Percentiles rank a stretch among this genome's conserved stretches.
Evolutionary conservation across 2,329 filamentous ascomycete genomes (phyloP).

Genomic region (Fusarium sp.): DNA sequence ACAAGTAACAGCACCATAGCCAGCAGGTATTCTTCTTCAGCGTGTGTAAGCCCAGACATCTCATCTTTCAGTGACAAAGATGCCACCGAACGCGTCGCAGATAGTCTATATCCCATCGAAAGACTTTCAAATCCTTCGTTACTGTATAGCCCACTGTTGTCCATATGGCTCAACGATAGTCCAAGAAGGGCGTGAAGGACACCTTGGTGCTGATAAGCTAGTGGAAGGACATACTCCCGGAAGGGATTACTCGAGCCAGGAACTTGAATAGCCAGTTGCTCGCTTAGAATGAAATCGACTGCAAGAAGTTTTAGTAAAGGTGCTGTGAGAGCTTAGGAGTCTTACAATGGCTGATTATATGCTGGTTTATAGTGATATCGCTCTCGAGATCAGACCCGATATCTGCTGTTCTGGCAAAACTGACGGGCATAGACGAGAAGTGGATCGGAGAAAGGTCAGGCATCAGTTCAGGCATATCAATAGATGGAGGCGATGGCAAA

Average conservation of each 20-base stretch:
- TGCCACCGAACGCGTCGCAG: constrained; percentile 38
- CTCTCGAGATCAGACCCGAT: neutral
- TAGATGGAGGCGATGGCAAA: neutral
- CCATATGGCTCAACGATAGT: constrained; percentile 43
- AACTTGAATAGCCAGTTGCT: constrained; percentile 34
- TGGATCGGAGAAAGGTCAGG: accelerated
- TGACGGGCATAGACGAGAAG: neutral
- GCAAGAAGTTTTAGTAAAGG: neutral
- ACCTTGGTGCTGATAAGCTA: constrained; percentile 41
- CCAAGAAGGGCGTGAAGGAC: constrained; percentile 46
- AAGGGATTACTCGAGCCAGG: constrained; percentile 41
- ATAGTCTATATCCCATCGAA: constrained; percentile 39
- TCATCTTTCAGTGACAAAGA: constrained; percentile 36
- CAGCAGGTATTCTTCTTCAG: constrained; percentile 41
- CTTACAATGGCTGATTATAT: constrained; percentile 28
- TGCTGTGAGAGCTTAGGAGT: accelerated
- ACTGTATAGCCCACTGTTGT: constrained; percentile 20
- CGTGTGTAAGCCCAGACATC: neutral
- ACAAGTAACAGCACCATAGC: constrained; percentile 44
- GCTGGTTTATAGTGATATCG: constrained; percentile 10
- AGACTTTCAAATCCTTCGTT: constrained; percentile 17
- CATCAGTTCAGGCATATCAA: neutral
- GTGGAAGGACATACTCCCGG: constrained; percentile 35
- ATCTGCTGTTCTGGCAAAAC: neutral
- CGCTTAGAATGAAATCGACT: constrained; percentile 40